These are phyloP conservation scores for Dendrobium huoshanense DNA, from an alignment of 106 monocot genomes.

Conservation along the genomic window DNA sequence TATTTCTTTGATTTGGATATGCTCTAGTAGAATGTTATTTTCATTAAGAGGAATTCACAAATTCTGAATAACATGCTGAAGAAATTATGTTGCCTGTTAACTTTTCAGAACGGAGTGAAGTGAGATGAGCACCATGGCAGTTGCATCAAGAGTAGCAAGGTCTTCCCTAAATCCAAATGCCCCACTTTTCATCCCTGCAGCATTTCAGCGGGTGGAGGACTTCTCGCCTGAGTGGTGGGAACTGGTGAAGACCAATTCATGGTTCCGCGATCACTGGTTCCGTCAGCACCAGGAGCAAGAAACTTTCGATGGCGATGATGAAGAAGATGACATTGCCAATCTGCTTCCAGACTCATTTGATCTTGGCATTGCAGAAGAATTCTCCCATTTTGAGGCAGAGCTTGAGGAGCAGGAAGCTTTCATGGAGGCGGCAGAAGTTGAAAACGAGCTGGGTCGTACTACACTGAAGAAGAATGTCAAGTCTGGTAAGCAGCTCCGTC, in stretches of 20 bases:
- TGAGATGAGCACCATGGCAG: conserved; percentile 50
- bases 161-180: conserved; percentile 87
- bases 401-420: conserved; percentile 10
- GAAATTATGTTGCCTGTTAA: not conserved
- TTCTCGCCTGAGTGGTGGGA: conserved; percentile 94
- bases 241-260: conserved; percentile 64
- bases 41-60: not conserved
- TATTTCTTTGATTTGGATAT: not conserved
- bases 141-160: conserved; percentile 39
- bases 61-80: not conserved
- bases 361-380: conserved; percentile 46
- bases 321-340: conserved; percentile 40
- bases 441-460: not conserved
- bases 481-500: conserved; percentile 13
- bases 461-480: not conserved
- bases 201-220: conserved; percentile 80
- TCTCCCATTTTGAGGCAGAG: conserved; percentile 20
- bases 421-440: conserved; percentile 5
- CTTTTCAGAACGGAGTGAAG: not conserved
- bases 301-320: conserved; percentile 34
- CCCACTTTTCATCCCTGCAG: conserved; percentile 80
- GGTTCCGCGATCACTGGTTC: conserved; percentile 94
- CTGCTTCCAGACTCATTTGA: conserved; percentile 71
- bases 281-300: conserved; percentile 70
- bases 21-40: not conserved